A percentile compares a stretch with the other conserved stretches of the same genome.
Conservation (phyloP, 345 rosid species). For the Acer campestre region DNA sequence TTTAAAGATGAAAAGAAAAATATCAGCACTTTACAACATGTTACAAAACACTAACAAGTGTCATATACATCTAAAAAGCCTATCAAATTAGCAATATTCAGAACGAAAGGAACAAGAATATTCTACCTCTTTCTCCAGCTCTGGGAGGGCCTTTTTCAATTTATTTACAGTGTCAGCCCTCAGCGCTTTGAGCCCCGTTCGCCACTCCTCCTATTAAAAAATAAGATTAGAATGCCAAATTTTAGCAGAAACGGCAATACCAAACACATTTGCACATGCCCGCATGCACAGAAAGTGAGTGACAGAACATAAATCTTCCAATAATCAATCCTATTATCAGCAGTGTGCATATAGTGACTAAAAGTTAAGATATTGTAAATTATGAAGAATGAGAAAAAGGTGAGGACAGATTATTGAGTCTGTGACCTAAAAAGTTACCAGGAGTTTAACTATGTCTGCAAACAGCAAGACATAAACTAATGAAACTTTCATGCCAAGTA, state of each 20-base stretch:
- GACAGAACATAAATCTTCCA: not conserved
- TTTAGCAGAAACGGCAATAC: too few relatives aligned
- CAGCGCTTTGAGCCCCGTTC: conserved; percentile 72
- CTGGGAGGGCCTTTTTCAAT: conserved; percentile 73
- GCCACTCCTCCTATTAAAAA: conserved; percentile 82
- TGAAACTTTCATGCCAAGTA: too few relatives aligned
- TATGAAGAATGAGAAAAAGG: not conserved
- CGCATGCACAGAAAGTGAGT: not conserved
- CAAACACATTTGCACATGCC: not conserved
- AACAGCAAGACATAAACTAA: not conserved
- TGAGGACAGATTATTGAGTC: not conserved
- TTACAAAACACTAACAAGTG: not conserved
- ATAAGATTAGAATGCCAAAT: not conserved
- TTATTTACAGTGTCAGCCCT: conserved; percentile 68
- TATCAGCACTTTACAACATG: conserved; percentile 15
- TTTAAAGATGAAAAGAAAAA: conserved; percentile 29
- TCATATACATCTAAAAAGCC: conserved; percentile 4
- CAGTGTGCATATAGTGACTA: not conserved
- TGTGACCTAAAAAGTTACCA: not conserved
- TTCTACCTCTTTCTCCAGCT: conserved; percentile 85
- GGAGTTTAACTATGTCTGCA: too few relatives aligned
- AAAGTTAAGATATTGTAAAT: not conserved
- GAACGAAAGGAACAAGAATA: conserved; percentile 1
- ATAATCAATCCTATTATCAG: not conserved
- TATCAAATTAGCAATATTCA: not conserved